Evolutionary conservation across 306 rosid genomes (phyloP), one percentile per base, ranked within the genome.

Genomic region (Carpinus viminea): DNA sequence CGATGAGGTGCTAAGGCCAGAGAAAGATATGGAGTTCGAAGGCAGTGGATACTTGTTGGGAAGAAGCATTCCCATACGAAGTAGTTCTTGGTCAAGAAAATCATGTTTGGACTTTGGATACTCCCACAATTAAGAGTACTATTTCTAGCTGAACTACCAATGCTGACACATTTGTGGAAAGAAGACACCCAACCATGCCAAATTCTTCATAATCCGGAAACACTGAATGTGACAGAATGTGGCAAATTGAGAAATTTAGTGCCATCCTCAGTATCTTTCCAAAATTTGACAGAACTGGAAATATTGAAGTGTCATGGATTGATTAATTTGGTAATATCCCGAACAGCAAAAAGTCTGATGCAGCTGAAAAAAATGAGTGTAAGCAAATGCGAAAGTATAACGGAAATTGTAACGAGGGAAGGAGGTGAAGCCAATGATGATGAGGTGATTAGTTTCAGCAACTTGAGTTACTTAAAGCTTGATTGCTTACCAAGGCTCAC

Each of bases 21-120:
- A 77, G 81, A 85, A 86, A 24, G 48, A 77, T 60, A 18, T 26
- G n/a, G n/a, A n/a, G n/a, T n/a, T n/a, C n/a, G n/a, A n/a, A n/a
- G n/a, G n/a, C n/a, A n/a, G n/a, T n/a, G n/a, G n/a, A n/a, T 24
- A 24, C 0, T 24, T 4, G 3, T 15, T n/a, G 11, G 3, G 12
- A 51, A 41, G 76, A 82, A 36, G 6, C 48, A 48, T 74, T 74
- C 61, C 60, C 74, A 28, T 60, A 26, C 20, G 28, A 11, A 9
- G 36, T 9, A 26, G 45, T 16, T 18, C 8, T 12, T 66, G 15
- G 46, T 34, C 46, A 4, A n/a, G 70, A 46, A 59, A 1, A 45
- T 0, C 20, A 26, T 64, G 48, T 24, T 24, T 45, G 5, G 3
- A 12, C 10, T 24, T 24, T 45, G 5, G 3, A 12, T 13, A 13